Evolutionary conservation across 1,284 basidiomycete genomes (phyloP), one percentile per base, ranked within the genome.

Genomic region (Porogramme epimiltina): DNA sequence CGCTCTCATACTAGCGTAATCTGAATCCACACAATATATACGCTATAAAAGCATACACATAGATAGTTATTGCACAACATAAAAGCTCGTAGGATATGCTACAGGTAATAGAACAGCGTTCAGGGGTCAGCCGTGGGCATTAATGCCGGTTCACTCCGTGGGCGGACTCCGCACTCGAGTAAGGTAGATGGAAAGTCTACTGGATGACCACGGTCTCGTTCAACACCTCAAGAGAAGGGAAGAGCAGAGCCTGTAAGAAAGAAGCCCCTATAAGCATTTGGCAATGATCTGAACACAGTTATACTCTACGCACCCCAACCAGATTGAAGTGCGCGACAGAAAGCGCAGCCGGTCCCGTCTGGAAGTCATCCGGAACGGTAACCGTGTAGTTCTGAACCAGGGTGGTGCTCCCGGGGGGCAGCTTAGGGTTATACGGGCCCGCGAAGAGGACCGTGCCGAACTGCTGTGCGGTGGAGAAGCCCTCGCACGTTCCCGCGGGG

Each of bases 381-480:
- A 50, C 48, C 11, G 42, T 46, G 42, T 25, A 44, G 42, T 43
- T 52, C 54, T 45, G 38, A 22, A 37, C 37, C 42, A 46, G 52
- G 18, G 16, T 25, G 47, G 36, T 37, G 28, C 33, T 49, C 2
- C 40, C 42, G 2, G 42, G 37, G 5, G 37, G 20, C 18, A 44
- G 24, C 16, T 42, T 26, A 0, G 79, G 79, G 19, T 66, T 55
- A 61, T 70, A 84, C 0, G 60, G 49, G 4, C 80, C 79, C 10
- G 64, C 65, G 62, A 79, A 81, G 33, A 82, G 68, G 45, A 77
- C 54, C 3, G 45, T 58, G 2, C 79, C 79, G 18, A 82, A 56
- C 2, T 58, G 56, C 10, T 72, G 55, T 4, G 57, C 49, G 33
- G 59, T 49, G 44, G 45, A 45, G 22, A 42, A 40, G 18, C 47